Base-by-base conservation (phyloP, 1,139 yeast genomes). In the Suhomyces bolitotheri region DNA sequence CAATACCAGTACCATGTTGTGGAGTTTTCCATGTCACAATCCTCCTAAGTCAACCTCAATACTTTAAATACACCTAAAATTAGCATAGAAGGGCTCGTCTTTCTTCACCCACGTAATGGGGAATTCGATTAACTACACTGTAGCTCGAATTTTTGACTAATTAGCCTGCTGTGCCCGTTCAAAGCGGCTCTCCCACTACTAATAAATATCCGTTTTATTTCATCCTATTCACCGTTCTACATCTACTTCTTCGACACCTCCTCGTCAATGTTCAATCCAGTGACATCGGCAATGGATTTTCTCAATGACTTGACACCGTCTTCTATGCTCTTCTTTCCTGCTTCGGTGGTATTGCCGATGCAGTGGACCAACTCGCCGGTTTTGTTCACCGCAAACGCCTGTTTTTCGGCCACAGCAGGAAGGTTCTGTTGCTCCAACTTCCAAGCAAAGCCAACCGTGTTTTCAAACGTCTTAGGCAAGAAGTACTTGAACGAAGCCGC, bases 391-490 rank as follows among this genome's bases (percentile, higher is more conserved):
- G 79, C 68, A 31, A 59, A 55, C 34, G 69, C 62, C 51, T 90
- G 97, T 40, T 76, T 78, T 33, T 75, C 63, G 7, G 94, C 89
- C 28, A 88, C 59, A 26, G 66, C 69, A 3, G 96, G 95, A 37
- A 83, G 65, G 28, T 72, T 67, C 39, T 71, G 60, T 55, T 79
- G 68, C 60, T 92, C 96, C 46, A 80, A 69, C 35, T 67, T 69
- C 80, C 90, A 82, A 3, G 78, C 61, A 46, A 83, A 78, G 8
- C 64, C 62, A 15, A 74, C 65, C 7, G 90, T 79, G 56, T 86
- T 88, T 26, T 58, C 56, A 51, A 77, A 87, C 0, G 98, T 89
- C 29, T 72, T 64, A 16, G 98, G 98, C 50, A 90, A 71, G 47
- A 84, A 82, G 59, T 80, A 76, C 41, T 71, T 76, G 64, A 89